Percentiles rank a stretch among this genome's conserved stretches.
Evolutionary conservation across 164 flowering plant species (phyloP).

Genomic region (Vitis rupestris): DNA sequence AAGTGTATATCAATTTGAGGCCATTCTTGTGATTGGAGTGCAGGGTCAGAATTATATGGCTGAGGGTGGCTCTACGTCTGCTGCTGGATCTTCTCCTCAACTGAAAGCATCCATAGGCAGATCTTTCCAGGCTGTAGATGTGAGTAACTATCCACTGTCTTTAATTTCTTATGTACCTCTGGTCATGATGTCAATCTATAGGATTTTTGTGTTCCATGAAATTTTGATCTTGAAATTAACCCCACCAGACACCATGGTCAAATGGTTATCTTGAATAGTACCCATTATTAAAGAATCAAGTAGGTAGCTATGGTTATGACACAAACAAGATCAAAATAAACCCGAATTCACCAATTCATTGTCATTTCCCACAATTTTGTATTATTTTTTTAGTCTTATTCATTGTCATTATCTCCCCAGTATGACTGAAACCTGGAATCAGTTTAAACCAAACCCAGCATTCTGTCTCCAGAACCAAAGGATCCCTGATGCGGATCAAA

Average conservation of each 20-base stretch:
- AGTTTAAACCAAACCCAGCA: no score
- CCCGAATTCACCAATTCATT: not conserved
- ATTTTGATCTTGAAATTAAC: not conserved
- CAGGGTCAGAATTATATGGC: slow-evolving; percentile 14
- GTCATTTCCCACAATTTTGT: no score
- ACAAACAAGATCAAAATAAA: not conserved
- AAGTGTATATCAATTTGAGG: not conserved
- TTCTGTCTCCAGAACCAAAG: no score
- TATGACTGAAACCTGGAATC: no score
- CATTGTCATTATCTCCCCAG: no score
- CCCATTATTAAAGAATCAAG: not conserved
- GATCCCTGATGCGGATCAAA: no score
- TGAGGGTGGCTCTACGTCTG: slow-evolving; percentile 28
- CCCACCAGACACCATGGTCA: not conserved
- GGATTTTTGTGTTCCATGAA: no score
- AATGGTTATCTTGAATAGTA: not conserved
- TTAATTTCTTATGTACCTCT: not conserved
- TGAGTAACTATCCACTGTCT: slow-evolving; percentile 11
- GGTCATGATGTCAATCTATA: no score
- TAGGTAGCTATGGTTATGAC: not conserved
- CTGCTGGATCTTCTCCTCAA: slow-evolving; percentile 20
- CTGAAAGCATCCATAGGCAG: slow-evolving; percentile 23
- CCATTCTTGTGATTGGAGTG: not conserved
- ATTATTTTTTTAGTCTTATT: no score
- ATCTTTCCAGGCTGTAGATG: slow-evolving; percentile 26